A percentile compares a stretch with the other conserved stretches of the same genome.
phyloP scores from a whole-genome alignment of 2,329 filamentous ascomycete species.

The Ophiostoma ulmi region DNA sequence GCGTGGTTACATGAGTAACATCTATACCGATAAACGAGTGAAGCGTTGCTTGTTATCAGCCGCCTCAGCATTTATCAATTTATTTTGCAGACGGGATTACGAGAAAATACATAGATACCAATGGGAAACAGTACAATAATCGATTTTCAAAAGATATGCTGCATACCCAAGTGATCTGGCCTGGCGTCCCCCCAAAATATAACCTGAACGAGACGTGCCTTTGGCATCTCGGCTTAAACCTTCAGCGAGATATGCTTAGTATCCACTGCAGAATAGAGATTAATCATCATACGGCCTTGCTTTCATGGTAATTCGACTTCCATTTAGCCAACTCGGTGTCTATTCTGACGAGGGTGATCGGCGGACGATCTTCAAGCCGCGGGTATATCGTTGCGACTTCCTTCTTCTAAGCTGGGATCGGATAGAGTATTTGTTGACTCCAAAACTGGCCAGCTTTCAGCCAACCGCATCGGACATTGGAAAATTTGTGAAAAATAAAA shows the following conservation, averaged over 20 bases:
- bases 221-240: neutral
- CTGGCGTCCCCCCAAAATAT: too few relatives aligned
- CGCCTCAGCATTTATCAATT: too few relatives aligned
- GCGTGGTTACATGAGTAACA: neutral
- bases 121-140: too few relatives aligned
- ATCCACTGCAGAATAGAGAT: neutral
- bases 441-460: neutral
- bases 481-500: neutral
- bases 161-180: too few relatives aligned
- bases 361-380: neutral
- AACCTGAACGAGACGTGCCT: too few relatives aligned
- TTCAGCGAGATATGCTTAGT: neutral
- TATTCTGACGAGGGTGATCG: neutral
- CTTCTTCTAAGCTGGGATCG: neutral
- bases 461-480: neutral
- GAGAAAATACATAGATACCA: too few relatives aligned
- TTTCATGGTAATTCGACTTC: neutral
- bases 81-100: too few relatives aligned
- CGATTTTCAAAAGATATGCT: too few relatives aligned
- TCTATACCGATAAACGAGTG: too few relatives aligned
- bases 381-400: neutral
- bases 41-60: too few relatives aligned
- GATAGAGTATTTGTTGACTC: neutral
- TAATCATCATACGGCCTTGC: neutral
- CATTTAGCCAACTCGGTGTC: neutral